A percentile compares a stretch with the other conserved stretches of the same genome.
These are phyloP conservation scores for Termitomyces sp. DNA, from an alignment of 768 basidiomycete species.

Conservation along the genomic window DNA sequence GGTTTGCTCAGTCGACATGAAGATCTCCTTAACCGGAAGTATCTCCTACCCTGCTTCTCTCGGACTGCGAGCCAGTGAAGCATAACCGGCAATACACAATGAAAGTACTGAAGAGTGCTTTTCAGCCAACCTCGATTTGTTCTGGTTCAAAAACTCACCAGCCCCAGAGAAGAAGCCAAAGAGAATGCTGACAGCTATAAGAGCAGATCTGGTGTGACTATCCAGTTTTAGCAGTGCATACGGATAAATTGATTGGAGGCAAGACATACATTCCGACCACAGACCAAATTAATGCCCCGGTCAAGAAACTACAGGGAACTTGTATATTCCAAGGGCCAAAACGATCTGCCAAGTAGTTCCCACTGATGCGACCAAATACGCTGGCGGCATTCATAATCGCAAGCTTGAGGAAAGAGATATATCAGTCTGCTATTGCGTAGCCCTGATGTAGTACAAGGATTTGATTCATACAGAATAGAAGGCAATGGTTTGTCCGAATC, in stretches of 20 bases:
- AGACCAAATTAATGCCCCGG: constrained; percentile 30
- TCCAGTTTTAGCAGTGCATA: neutral
- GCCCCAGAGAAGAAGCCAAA: constrained; percentile 50
- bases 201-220: constrained; percentile 32
- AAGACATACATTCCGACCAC: constrained; percentile 31
- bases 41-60: constrained; percentile 34
- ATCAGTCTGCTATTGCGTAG: no score
- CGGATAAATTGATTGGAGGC: neutral
- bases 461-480: no score
- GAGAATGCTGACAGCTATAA: constrained; percentile 39
- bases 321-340: constrained; percentile 31
- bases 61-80: constrained; percentile 29
- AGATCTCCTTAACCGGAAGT: neutral
- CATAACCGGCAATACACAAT: constrained; percentile 14
- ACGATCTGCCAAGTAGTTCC: constrained; percentile 31
- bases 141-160: constrained; percentile 26
- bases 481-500: no score
- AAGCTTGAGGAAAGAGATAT: constrained; percentile 28
- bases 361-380: constrained; percentile 32
- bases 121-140: neutral
- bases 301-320: neutral
- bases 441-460: no score
- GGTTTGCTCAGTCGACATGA: neutral
- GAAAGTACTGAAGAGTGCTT: neutral
- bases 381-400: constrained; percentile 35